phyloP scores from a whole-genome alignment of 139 green algal species.

The Tetradesmus obliquus region DNA sequence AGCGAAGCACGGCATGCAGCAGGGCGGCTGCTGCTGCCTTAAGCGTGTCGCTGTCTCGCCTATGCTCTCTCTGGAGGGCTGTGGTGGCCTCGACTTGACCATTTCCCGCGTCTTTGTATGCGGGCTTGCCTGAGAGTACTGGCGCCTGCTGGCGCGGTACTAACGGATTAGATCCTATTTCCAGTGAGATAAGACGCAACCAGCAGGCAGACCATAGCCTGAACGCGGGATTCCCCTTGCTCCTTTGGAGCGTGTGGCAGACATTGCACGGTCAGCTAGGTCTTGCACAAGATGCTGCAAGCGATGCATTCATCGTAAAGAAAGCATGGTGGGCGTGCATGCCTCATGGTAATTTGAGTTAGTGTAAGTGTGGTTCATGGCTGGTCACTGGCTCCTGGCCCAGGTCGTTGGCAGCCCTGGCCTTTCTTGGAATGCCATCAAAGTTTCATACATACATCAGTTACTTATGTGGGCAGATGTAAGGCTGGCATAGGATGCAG shows the following conservation, averaged over 20 bases:
- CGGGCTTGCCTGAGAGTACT: neutral
- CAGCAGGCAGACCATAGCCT: neutral
- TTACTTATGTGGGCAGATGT: neutral
- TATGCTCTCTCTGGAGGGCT: too few species aligned
- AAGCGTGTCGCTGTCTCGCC: too few species aligned
- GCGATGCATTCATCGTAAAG: neutral
- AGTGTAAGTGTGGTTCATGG: neutral
- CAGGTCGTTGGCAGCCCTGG: neutral
- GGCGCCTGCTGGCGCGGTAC: neutral
- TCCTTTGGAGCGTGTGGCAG: too few species aligned
- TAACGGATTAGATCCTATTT: neutral
- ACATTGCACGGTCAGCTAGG: neutral
- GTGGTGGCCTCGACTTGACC: neutral
- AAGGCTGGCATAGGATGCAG: neutral
- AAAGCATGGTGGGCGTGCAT: neutral
- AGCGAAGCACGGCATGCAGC: neutral
- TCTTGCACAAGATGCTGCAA: neutral
- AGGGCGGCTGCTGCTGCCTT: too few species aligned
- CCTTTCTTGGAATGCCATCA: neutral
- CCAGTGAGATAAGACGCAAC: neutral
- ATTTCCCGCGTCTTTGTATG: neutral
- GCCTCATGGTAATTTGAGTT: neutral
- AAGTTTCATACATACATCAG: neutral
- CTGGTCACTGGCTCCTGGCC: neutral
- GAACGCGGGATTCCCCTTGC: too few species aligned